A percentile compares a stretch with the other conserved stretches of the same genome.
Evolutionary conservation across 140 eudicot species (phyloP).

Genomic region (Bidens hawaiensis): DNA sequence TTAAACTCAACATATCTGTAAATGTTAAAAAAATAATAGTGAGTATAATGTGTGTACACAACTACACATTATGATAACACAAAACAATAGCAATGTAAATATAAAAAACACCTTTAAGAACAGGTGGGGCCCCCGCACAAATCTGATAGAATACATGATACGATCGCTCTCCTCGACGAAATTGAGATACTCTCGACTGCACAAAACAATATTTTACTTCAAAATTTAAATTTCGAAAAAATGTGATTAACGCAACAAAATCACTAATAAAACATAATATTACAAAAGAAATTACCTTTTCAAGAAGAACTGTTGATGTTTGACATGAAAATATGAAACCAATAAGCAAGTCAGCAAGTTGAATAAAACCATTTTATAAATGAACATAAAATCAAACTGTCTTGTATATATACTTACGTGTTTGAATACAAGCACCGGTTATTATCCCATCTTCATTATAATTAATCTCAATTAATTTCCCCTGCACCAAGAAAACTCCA

Average conservation of each 20-base stretch:
- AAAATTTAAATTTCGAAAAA: neutral
- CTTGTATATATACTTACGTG: constrained; percentile 56
- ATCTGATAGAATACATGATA: constrained; percentile 92
- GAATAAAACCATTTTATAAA: neutral
- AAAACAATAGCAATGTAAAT: neutral
- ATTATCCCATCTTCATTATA: constrained; percentile 60
- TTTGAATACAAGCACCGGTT: constrained; percentile 72
- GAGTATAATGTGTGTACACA: neutral
- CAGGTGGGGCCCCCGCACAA: constrained; percentile 83
- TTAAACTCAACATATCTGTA: constrained; percentile 66
- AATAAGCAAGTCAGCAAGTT: constrained; percentile 19
- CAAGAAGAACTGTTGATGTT: constrained; percentile 64
- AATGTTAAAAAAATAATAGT: neutral
- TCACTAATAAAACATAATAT: neutral
- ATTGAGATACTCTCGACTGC: constrained; percentile 91
- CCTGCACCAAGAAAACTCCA: constrained; percentile 49
- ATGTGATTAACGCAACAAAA: neutral
- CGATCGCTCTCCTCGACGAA: constrained; percentile 74
- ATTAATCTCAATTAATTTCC: constrained; percentile 67
- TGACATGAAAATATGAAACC: constrained; percentile 28
- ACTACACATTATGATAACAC: neutral
- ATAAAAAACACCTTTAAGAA: constrained; percentile 56
- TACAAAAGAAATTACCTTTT: constrained; percentile 53
- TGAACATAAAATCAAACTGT: neutral
- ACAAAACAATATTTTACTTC: constrained; percentile 8